These are phyloP conservation scores for Planoprotostelium fungivorum DNA, from an alignment of 78 protist species.

Conservation along the genomic window DNA sequence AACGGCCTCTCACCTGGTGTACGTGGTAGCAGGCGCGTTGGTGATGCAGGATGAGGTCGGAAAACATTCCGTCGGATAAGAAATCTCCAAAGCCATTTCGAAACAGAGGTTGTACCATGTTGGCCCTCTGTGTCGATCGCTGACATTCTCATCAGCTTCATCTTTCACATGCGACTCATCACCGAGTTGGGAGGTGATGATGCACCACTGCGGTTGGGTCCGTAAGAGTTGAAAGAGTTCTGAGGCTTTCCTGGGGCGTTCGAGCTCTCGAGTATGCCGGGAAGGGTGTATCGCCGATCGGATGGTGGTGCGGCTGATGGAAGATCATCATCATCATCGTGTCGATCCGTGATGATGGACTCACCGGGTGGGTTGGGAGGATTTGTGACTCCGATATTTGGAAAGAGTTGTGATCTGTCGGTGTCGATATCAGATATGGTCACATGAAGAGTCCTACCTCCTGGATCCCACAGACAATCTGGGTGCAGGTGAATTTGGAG, in stretches of 20 bases:
- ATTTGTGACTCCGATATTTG: not conserved
- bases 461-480: not conserved
- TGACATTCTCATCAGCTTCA: not conserved
- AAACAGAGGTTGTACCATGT: conserved; percentile 21
- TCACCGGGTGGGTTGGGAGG: not conserved
- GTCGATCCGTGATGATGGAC: too few species aligned
- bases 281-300: not conserved
- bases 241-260: too few species aligned
- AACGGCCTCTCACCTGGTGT: conserved; percentile 26
- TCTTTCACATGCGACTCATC: not conserved
- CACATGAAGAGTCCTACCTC: not conserved
- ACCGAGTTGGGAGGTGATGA: not conserved
- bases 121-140: conserved; percentile 4
- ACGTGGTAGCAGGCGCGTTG: conserved; percentile 23
- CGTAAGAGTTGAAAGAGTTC: too few species aligned
- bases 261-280: not conserved
- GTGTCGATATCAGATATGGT: not conserved
- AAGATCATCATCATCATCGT: too few species aligned
- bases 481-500: not conserved
- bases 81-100: conserved; percentile 35
- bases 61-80: conserved; percentile 18
- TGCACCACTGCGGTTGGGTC: not conserved
- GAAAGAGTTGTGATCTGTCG: not conserved
- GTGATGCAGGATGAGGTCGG: conserved; percentile 23
- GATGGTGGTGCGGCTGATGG: too few species aligned